phyloP scores from a whole-genome alignment of 2,329 filamentous ascomycete species.

The Ophiocordyceps camponoti-rufipedis region DNA sequence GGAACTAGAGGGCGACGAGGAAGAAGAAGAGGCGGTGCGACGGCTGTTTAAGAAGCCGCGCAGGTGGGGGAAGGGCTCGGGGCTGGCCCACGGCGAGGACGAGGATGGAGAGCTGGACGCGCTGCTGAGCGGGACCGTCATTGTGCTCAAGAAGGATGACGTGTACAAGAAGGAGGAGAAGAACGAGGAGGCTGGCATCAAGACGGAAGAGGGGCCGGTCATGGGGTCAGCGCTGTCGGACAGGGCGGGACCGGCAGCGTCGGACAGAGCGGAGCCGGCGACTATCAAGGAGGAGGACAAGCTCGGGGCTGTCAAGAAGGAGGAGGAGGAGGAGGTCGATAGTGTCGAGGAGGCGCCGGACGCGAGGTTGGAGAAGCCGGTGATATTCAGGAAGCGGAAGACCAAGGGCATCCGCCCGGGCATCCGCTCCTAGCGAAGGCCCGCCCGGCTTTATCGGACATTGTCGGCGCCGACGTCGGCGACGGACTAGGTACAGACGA shows the following conservation, averaged over 20 bases:
- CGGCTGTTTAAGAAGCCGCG: conserved; percentile 41
- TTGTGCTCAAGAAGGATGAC: conserved; percentile 6
- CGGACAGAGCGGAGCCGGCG: conserved; percentile 11
- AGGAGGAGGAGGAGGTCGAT: too few species aligned
- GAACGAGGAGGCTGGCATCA: conserved; percentile 6
- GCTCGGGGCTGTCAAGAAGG: conserved; percentile 14
- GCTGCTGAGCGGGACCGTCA: conserved; percentile 24
- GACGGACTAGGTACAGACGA: too few species aligned
- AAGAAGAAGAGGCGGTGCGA: conserved; percentile 31
- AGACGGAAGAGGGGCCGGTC: conserved; percentile 5
- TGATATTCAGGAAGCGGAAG: conserved; percentile 70
- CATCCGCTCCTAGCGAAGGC: conserved; percentile 22
- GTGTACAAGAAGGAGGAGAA: conserved; percentile 9
- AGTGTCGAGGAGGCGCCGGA: too few species aligned
- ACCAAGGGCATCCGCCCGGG: conserved; percentile 42
- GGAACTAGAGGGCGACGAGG: conserved; percentile 26
- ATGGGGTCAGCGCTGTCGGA: not conserved
- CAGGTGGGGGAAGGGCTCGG: conserved; percentile 34
- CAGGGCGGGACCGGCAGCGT: too few species aligned
- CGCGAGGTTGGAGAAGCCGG: conserved; percentile 14
- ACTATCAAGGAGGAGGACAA: conserved; percentile 6
- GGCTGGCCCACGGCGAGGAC: conserved; percentile 25
- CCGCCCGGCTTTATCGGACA: not conserved
- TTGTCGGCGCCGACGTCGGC: not conserved
- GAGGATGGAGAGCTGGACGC: conserved; percentile 39